These are phyloP conservation scores for Suillus discolor DNA, from an alignment of 768 basidiomycete species.

Conservation along the genomic window DNA sequence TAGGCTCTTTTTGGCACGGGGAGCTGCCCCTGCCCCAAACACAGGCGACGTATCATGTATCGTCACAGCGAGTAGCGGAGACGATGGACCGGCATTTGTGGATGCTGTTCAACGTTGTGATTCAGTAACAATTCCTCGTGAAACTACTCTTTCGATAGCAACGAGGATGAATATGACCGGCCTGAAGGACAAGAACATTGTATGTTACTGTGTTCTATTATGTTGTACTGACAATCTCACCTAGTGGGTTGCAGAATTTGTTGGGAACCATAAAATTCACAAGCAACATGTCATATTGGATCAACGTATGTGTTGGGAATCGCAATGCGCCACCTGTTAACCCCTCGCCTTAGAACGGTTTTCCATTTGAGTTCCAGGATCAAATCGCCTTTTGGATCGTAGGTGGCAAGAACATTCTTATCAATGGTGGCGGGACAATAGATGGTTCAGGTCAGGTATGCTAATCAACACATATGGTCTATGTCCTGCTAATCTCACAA, in stretches of 20 bases:
- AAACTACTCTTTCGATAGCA: conserved; percentile 51
- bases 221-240: not conserved
- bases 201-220: conserved; percentile 24
- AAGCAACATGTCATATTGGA: conserved; percentile 56
- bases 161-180: conserved; percentile 58
- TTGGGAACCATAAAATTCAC: conserved; percentile 54
- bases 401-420: conserved; percentile 48
- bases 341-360: conserved; percentile 42
- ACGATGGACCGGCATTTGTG: conserved; percentile 54
- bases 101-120: conserved; percentile 43
- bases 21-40: not conserved
- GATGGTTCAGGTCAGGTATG: conserved; percentile 65
- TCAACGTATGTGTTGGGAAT: conserved; percentile 36
- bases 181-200: conserved; percentile 50
- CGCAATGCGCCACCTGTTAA: not conserved
- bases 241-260: conserved; percentile 39
- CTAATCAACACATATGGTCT: not conserved
- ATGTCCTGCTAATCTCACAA: not conserved
- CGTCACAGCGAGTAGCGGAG: conserved; percentile 45
- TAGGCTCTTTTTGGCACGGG: not conserved
- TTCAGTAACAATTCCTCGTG: conserved; percentile 45
- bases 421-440: conserved; percentile 64
- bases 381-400: conserved; percentile 59
- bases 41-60: conserved; percentile 37
- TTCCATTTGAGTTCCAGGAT: conserved; percentile 55